Evolutionary conservation across 257 asterid species (phyloP), one percentile per base, ranked within the genome.

Genomic region (Solanum tarapatanum): DNA sequence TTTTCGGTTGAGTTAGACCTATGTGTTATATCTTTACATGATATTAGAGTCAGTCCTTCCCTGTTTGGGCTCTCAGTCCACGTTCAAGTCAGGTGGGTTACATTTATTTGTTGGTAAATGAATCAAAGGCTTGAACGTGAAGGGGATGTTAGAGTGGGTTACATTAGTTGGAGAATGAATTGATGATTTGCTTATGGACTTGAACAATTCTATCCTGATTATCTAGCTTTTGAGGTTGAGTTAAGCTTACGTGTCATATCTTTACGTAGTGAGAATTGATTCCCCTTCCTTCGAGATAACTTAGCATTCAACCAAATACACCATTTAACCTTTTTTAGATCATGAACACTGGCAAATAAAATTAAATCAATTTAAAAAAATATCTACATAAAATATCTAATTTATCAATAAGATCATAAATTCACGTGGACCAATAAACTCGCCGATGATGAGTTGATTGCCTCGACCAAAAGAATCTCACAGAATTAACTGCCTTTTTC

Each of bases 401-500:
- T 60, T 60, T 60, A 60, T 60, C 24, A 23, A 2, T 8, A 0
- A 62, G 14, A 23, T 10, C 13, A 23, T 60, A 0, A n/a, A 23
- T 62, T 62, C 14, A 23, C 3, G 6, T 60, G 14, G 3, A 23
- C 3, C 69, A 60, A n/a, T 60, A 60, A 23, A 60, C 2, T 3
- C 1, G 14, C 13, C 0, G 6, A 11, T 64, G 45, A 68, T 66
- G 45, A 68, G 87, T 84, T 86, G 85, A 70, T 87, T 86, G 89
- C 88, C 60, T 41, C 86, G 86, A 90, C 86, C 87, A 91, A 88
- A 14, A 24, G 45, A 66, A 73, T 88, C 84, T 69, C 84, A 76
- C 43, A 51, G 19, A 45, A 48, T 9, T 72, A 48, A 12, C 28
- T 19, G 66, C 23, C 66, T 32, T 70, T 77, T 55, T 55, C n/a